Evolutionary conservation across 75 land plant species (phyloP).

Genomic region (Picea glauca): DNA sequence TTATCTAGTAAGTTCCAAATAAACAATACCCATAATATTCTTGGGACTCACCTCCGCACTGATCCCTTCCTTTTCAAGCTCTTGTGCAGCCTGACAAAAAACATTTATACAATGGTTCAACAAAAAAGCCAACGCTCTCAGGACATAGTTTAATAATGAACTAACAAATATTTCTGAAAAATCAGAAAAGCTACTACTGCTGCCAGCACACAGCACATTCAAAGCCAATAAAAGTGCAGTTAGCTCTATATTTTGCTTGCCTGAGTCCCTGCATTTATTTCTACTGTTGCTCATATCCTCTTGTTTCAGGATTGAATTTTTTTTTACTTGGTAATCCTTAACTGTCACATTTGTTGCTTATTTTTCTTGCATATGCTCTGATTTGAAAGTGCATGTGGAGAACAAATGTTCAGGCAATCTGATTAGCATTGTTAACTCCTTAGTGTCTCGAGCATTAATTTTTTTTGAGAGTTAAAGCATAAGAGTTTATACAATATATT

Average conservation of each 20-base stretch:
- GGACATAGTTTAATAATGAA: not conserved
- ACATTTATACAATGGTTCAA: not conserved
- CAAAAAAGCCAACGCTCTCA: not conserved
- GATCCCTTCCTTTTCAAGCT: constrained; percentile 82
- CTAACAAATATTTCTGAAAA: not conserved
- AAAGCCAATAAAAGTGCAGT: not conserved
- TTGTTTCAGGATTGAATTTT: not conserved
- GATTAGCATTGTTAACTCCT: too few relatives aligned
- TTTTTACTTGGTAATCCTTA: not conserved
- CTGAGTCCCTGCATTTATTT: not conserved
- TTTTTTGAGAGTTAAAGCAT: too few relatives aligned
- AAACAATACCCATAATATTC: constrained; percentile 3
- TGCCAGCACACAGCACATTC: not conserved
- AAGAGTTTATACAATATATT: too few relatives aligned
- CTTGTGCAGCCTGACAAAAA: constrained; percentile 58
- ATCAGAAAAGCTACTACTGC: not conserved
- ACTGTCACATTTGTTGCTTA: not conserved
- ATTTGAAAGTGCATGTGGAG: not conserved
- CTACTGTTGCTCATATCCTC: not conserved
- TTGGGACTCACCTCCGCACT: constrained; percentile 62
- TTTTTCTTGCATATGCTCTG: not conserved
- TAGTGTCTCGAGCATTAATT: too few relatives aligned
- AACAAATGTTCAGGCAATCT: too few relatives aligned
- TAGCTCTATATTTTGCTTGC: not conserved
- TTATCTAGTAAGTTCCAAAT: constrained; percentile 1